Percentiles rank a stretch among this genome's conserved stretches.
Evolutionary conservation across 2,329 filamentous ascomycete genomes (phyloP).

Genomic region (Aspergillus sp.): DNA sequence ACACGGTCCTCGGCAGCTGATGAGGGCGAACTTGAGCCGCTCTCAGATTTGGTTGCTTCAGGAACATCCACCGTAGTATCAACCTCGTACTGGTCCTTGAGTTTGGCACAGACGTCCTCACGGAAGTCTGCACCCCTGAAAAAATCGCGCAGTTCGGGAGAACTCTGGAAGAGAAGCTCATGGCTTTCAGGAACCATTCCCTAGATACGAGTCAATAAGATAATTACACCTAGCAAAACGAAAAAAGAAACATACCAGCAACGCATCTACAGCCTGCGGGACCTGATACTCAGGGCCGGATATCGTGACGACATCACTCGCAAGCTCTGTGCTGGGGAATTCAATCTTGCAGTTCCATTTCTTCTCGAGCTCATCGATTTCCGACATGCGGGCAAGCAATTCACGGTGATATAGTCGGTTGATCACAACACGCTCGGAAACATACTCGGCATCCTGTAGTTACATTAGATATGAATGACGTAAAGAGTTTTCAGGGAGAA

Average conservation of each 20-base stretch:
- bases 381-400: slow-evolving; percentile 79
- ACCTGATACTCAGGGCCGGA: slow-evolving; percentile 98
- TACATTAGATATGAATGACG: background rate
- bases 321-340: slow-evolving; percentile 95
- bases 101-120: slow-evolving; percentile 75
- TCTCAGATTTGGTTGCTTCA: slow-evolving; percentile 32
- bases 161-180: slow-evolving; percentile 79
- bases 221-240: background rate
- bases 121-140: slow-evolving; percentile 79
- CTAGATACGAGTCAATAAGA: slow-evolving; percentile 39
- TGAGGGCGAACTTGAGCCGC: slow-evolving; percentile 46
- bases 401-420: slow-evolving; percentile 95
- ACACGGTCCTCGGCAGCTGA: slow-evolving; percentile 55
- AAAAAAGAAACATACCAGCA: slow-evolving; percentile 60
- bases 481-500: slow-evolving; percentile 19
- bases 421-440: slow-evolving; percentile 88
- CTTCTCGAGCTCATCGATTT: slow-evolving; percentile 94
- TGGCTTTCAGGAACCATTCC: slow-evolving; percentile 98
- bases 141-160: slow-evolving; percentile 73
- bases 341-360: slow-evolving; percentile 99
- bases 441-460: slow-evolving; percentile 84
- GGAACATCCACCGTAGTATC: slow-evolving; percentile 69
- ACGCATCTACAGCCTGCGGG: slow-evolving; percentile 91
- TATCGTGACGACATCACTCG: slow-evolving; percentile 92
- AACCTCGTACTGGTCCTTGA: slow-evolving; percentile 90